phyloP scores from a whole-genome alignment of 148 eudicot species.

The Agrostemma githago region DNA sequence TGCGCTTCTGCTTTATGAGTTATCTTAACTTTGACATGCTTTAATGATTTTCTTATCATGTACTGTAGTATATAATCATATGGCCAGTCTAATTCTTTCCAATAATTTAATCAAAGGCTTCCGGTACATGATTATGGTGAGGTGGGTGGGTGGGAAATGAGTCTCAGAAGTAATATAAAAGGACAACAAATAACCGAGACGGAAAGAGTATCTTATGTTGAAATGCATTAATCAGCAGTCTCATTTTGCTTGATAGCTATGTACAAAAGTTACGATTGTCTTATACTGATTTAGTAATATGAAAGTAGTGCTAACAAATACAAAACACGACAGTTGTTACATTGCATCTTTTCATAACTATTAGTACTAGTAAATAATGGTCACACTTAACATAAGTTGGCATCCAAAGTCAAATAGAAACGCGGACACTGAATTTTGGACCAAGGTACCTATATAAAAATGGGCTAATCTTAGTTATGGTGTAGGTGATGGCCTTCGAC shows the following conservation, averaged over 20 bases:
- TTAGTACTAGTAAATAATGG: background rate
- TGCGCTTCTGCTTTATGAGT: background rate
- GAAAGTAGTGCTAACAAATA: too few relatives aligned
- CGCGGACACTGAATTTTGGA: background rate
- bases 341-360: background rate
- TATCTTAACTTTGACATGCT: background rate
- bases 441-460: background rate
- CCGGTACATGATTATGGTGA: background rate
- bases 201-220: background rate
- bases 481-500: slow-evolving; percentile 77
- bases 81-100: background rate
- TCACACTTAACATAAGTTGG: background rate
- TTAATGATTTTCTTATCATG: background rate
- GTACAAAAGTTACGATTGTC: too few relatives aligned
- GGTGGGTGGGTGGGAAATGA: background rate
- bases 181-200: too few relatives aligned
- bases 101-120: background rate
- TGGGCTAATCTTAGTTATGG: slow-evolving; percentile 12
- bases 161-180: background rate
- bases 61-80: background rate
- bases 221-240: background rate
- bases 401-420: background rate
- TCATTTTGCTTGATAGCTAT: too few relatives aligned
- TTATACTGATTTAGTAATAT: too few relatives aligned
- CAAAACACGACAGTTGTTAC: too few relatives aligned